These are phyloP conservation scores for Pleurotus ostreatus DNA, from an alignment of 768 basidiomycete genomes.

Conservation along the genomic window DNA sequence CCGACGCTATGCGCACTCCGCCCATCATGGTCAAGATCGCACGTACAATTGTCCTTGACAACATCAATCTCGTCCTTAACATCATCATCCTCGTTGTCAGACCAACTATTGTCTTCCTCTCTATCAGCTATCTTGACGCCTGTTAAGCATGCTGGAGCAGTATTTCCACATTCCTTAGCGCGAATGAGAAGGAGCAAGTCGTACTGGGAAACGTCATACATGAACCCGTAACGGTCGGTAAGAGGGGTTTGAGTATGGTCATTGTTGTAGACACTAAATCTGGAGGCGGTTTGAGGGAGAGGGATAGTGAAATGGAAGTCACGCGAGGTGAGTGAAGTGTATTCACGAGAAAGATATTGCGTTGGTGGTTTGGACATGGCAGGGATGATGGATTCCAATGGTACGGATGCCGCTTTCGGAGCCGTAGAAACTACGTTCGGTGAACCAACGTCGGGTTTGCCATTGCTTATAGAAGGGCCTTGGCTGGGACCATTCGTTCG, in stretches of 20 bases:
- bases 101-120: constrained; percentile 75
- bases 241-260: constrained; percentile 55
- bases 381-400: constrained; percentile 81
- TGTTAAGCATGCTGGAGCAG: constrained; percentile 81
- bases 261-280: constrained; percentile 45
- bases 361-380: constrained; percentile 78
- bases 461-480: constrained; percentile 19
- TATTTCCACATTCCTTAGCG: constrained; percentile 66
- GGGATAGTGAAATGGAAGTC: constrained; percentile 75
- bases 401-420: constrained; percentile 46
- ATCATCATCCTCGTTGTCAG: constrained; percentile 53
- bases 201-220: constrained; percentile 81
- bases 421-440: constrained; percentile 10
- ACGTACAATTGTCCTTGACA: constrained; percentile 42
- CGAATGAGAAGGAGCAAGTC: constrained; percentile 74
- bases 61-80: constrained; percentile 36
- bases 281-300: constrained; percentile 51
- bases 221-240: constrained; percentile 88
- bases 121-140: constrained; percentile 86
- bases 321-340: constrained; percentile 67
- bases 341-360: constrained; percentile 73
- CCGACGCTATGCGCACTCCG: constrained; percentile 13
- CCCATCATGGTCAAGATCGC: constrained; percentile 30
- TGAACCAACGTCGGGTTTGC: constrained; percentile 25
- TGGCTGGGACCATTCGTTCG: constrained; percentile 9